A percentile compares a stretch with the other conserved stretches of the same genome.
These are phyloP conservation scores for Pisolithus microcarpus DNA, from an alignment of 768 basidiomycete genomes.

Conservation along the genomic window DNA sequence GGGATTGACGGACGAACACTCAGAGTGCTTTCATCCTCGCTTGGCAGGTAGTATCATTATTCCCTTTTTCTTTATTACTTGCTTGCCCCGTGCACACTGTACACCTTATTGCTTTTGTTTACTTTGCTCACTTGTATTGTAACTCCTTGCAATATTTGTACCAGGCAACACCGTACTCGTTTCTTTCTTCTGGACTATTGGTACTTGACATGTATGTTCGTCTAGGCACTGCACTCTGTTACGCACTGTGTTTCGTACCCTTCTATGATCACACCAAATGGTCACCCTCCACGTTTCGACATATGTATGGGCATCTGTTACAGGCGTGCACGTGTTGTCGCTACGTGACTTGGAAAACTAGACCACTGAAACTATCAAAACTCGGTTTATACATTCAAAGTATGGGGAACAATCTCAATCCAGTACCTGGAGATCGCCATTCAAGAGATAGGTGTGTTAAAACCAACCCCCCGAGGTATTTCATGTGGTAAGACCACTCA, in stretches of 20 bases:
- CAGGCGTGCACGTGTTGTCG: too few relatives aligned
- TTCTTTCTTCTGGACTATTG: too few relatives aligned
- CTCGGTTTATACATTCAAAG: conserved; percentile 17
- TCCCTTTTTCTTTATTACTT: neutral
- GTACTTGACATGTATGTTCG: too few relatives aligned
- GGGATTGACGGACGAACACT: conserved; percentile 45
- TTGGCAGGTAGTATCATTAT: conserved; percentile 11
- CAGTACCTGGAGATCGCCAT: conserved; percentile 40
- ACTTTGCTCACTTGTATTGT: neutral
- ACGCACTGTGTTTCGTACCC: too few relatives aligned
- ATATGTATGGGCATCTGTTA: too few relatives aligned
- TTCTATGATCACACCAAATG: too few relatives aligned
- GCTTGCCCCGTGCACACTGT: neutral
- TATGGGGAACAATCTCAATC: conserved; percentile 47
- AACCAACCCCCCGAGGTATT: neutral
- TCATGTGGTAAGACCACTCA: conserved; percentile 21
- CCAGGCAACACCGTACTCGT: too few relatives aligned
- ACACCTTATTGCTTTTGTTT: neutral
- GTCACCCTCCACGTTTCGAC: too few relatives aligned
- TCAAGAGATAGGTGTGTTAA: neutral
- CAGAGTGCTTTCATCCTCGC: conserved; percentile 34
- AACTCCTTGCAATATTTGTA: too few relatives aligned
- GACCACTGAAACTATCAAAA: neutral
- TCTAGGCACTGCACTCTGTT: too few relatives aligned
- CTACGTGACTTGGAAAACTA: neutral